Conservation (phyloP, 2,329 filamentous ascomycete species). For the Ceratocystis lukuohia region DNA sequence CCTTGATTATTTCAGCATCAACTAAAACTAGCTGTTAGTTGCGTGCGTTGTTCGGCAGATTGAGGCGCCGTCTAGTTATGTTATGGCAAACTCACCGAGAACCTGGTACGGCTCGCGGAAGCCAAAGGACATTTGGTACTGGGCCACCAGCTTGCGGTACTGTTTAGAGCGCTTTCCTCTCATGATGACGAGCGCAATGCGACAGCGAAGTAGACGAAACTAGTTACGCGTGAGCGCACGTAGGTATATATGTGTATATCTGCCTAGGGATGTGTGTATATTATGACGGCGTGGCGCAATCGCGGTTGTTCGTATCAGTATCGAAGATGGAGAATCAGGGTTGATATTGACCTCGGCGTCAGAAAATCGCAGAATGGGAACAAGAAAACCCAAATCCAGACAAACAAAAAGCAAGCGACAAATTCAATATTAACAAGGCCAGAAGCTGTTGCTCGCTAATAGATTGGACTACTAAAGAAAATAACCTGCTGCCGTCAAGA, state of each 20-base stretch:
- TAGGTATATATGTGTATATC: background rate
- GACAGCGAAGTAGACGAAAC: background rate
- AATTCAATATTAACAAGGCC: too few relatives aligned
- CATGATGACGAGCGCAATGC: constrained; percentile 25
- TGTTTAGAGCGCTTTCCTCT: constrained; percentile 41
- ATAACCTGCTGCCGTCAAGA: background rate
- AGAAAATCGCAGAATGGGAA: too few relatives aligned
- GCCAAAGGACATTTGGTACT: constrained; percentile 74
- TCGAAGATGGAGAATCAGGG: background rate
- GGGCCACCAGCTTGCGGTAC: constrained; percentile 76
- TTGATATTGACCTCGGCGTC: background rate
- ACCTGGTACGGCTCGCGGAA: constrained; percentile 94
- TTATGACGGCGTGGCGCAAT: background rate
- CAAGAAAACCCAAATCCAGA: too few relatives aligned
- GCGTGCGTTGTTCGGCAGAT: background rate
- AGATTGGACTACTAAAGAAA: background rate
- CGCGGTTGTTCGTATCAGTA: background rate
- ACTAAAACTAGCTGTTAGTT: constrained; percentile 33
- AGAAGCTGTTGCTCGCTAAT: too few relatives aligned
- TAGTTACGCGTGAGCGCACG: background rate
- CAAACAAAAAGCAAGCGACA: too few relatives aligned
- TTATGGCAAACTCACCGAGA: constrained; percentile 38
- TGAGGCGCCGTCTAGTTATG: background rate
- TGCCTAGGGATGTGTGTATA: background rate
- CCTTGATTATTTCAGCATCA: constrained; percentile 71